Evolutionary conservation across 805 yeast genomes (phyloP), one percentile per base, ranked within the genome.

Genomic region (Candida jianshihensis): DNA sequence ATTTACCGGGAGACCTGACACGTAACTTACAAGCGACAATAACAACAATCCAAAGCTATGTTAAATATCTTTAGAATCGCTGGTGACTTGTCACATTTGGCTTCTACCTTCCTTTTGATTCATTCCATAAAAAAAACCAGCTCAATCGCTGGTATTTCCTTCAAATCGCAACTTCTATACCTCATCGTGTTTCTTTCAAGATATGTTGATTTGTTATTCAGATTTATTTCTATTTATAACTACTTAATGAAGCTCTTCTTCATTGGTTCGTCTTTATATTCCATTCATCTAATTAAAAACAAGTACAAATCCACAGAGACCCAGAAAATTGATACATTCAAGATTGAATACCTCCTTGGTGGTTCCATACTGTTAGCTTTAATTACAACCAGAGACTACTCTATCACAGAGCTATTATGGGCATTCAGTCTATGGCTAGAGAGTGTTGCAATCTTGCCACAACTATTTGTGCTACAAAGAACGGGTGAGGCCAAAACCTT

Each of bases 371-470:
- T 84, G 3, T 49, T 76, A 40, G 71, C 78, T 0, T 60, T 87
- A 30, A 50, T 87, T 6, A 79, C 86, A 63, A 78, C 85, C 35
- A 71, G 75, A 56, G 71, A 73, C 35, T 88, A 78, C 60, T 61
- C 79, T 0, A 28, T 76, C 11, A 42, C 70, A 11, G 95, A 85
- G 51, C 52, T 85, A 9, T 44, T 78, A 24, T 92, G 98, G 98
- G 70, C 92, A 17, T 92, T 88, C 53, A 78, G 90, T 13, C 63
- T 88, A 35, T 92, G 97, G 97, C 70, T 92, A 36, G 98, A 92
- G 60, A 71, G 90, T 30, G 83, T 85, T 24, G 95, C 96, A 10
- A 88, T 92, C 38, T 61, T 92, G 41, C 98, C 98, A 5, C 98
- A 92, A 62, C 66, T 92, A 56, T 88, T 81, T 59, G 75, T 92